A percentile compares a stretch with the other conserved stretches of the same genome.
Conservation (phyloP, 2,329 filamentous ascomycete genomes). For the Venturia effusa region DNA sequence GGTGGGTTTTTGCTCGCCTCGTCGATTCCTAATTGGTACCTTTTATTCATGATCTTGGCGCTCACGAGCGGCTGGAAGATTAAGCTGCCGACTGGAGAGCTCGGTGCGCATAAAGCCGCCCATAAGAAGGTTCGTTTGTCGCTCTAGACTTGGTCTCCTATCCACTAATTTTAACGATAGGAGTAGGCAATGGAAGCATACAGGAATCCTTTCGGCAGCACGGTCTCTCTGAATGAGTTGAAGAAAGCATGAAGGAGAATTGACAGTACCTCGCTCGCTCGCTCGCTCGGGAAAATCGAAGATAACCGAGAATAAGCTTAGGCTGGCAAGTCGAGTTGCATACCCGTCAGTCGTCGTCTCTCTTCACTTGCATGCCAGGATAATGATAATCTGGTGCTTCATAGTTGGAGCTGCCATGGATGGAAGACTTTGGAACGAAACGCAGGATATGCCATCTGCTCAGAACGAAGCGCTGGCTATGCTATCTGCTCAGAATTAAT, state of each 20-base stretch:
- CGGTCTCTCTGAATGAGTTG: not conserved
- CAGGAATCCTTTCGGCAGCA: not conserved
- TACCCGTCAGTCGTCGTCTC: not conserved
- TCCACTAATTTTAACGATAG: not conserved
- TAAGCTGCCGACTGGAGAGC: slow-evolving; percentile 3
- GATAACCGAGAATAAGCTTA: not conserved
- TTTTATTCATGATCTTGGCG: not conserved
- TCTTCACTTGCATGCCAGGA: not conserved
- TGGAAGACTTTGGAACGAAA: not conserved
- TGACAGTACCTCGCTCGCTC: not conserved
- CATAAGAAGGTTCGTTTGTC: not conserved
- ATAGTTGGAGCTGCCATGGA: not conserved
- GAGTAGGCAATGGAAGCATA: not conserved
- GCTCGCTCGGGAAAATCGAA: not conserved
- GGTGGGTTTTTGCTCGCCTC: slow-evolving; percentile 4
- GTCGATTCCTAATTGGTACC: slow-evolving; percentile 1
- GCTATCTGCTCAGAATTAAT: no score
- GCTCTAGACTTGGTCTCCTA: not conserved
- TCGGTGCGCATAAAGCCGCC: not conserved
- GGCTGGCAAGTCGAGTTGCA: not conserved
- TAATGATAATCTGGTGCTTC: not conserved
- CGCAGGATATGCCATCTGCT: not conserved
- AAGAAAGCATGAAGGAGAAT: not conserved
- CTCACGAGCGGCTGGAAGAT: not conserved
- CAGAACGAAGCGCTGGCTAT: not conserved